These are phyloP conservation scores for Camptophora hylomeconis DNA, from an alignment of 2,329 filamentous ascomycete species.

Conservation along the genomic window DNA sequence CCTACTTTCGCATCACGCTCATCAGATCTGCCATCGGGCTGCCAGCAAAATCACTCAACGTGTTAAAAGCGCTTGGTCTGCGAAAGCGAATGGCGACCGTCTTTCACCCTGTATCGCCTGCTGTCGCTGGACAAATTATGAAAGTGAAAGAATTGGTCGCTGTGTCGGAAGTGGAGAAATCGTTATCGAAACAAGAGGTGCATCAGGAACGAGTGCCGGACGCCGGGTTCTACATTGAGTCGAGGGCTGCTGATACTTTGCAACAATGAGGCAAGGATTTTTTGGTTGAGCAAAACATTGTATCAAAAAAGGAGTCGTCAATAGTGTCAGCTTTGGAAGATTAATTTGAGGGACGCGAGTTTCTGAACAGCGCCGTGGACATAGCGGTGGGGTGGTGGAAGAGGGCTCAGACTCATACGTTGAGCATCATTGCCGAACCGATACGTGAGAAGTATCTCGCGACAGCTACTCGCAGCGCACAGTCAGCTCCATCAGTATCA, in stretches of 20 bases:
- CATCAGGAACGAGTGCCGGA: constrained; percentile 61
- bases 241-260: constrained; percentile 19
- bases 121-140: constrained; percentile 82
- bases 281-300: too few species aligned
- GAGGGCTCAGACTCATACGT: too few species aligned
- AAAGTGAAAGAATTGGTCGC: constrained; percentile 84
- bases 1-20: constrained; percentile 72
- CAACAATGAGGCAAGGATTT: too few species aligned
- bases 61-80: constrained; percentile 73
- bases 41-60: constrained; percentile 63
- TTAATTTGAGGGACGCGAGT: too few species aligned
- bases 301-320: too few species aligned
- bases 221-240: constrained; percentile 69
- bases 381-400: too few species aligned
- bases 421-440: too few species aligned
- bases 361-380: too few species aligned
- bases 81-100: constrained; percentile 75
- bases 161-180: constrained; percentile 61
- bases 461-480: too few species aligned
- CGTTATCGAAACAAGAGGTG: constrained; percentile 54
- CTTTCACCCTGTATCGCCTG: constrained; percentile 71
- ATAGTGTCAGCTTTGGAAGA: too few species aligned
- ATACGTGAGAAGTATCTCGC: too few species aligned
- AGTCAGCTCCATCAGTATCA: too few species aligned
- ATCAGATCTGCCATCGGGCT: constrained; percentile 83